Percentiles rank a stretch among this genome's conserved stretches.
phyloP scores from a whole-genome alignment of 1,139 yeast genomes.

The Candida sanyaensis region DNA sequence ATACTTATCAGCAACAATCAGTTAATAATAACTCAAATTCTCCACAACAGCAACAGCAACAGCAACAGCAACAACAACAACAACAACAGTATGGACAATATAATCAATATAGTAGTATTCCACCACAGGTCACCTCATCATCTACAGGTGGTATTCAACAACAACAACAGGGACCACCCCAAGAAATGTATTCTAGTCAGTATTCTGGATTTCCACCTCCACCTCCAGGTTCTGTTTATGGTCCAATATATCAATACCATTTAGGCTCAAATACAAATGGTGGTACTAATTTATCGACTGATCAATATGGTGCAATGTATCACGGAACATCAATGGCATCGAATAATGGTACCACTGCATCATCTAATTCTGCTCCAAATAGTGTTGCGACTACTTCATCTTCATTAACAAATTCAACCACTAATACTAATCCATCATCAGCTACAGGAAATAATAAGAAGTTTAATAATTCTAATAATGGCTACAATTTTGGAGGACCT shows the following conservation, averaged over 20 bases:
- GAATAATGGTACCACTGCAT: not conserved
- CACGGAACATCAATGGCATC: not conserved
- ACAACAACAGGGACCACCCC: slow-evolving; percentile 1
- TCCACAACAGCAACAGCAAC: slow-evolving; percentile 4
- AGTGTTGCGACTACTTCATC: not conserved
- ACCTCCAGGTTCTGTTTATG: slow-evolving; percentile 2
- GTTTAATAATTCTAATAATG: not conserved
- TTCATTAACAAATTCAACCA: not conserved
- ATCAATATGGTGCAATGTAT: slow-evolving; percentile 13
- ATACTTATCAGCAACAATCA: not conserved
- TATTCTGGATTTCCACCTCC: slow-evolving; percentile 18
- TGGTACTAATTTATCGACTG: slow-evolving; percentile 14
- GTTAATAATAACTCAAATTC: not conserved
- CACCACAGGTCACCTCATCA: not conserved
- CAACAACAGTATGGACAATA: slow-evolving; percentile 12
- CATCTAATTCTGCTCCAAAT: not conserved
- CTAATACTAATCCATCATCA: slow-evolving; percentile 4
- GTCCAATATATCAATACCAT: slow-evolving; percentile 12
- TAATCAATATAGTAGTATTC: slow-evolving; percentile 1
- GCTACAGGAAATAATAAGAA: slow-evolving; percentile 3
- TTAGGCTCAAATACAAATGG: slow-evolving; percentile 15
- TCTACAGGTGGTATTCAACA: not conserved
- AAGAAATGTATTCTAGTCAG: slow-evolving; percentile 11
- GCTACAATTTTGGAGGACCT: slow-evolving; percentile 1
- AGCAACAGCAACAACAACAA: slow-evolving; percentile 7